These are phyloP conservation scores for Neofusicoccum laricinum DNA, from an alignment of 2,329 filamentous ascomycete species.

Conservation along the genomic window DNA sequence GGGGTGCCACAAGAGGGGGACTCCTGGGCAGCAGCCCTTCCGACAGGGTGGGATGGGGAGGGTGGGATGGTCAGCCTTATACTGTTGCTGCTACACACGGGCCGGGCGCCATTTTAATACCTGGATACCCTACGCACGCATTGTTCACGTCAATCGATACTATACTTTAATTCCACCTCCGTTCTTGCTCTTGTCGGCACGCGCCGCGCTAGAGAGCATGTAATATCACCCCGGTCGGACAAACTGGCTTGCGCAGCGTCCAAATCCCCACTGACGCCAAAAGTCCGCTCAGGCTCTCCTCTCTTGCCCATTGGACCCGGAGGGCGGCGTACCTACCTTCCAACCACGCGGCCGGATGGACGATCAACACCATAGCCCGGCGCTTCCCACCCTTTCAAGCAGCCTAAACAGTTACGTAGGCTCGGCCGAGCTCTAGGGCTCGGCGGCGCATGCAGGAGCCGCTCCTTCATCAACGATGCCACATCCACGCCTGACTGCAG, in stretches of 20 bases:
- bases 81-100: constrained; percentile 1
- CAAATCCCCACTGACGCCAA: not conserved
- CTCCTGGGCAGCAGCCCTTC: not conserved
- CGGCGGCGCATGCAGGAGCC: constrained; percentile 14
- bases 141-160: constrained; percentile 3
- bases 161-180: constrained; percentile 7
- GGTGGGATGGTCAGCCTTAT: constrained; percentile 10
- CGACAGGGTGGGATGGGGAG: not conserved
- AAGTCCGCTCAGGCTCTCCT: constrained; percentile 11
- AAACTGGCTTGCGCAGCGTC: not conserved
- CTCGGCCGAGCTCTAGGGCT: constrained; percentile 16
- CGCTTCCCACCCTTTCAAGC: not conserved
- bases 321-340: not conserved
- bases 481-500: constrained; percentile 7
- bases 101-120: not conserved
- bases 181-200: not conserved
- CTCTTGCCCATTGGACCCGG: not conserved
- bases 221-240: constrained; percentile 4
- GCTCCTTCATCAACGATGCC: constrained; percentile 14
- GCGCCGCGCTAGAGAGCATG: not conserved
- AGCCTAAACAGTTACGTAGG: constrained; percentile 10
- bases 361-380: constrained; percentile 12
- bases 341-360: not conserved
- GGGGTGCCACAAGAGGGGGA: not conserved
- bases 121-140: not conserved